phyloP scores from a whole-genome alignment of 1,284 basidiomycete genomes.

The Ceratobasidium sp. region DNA sequence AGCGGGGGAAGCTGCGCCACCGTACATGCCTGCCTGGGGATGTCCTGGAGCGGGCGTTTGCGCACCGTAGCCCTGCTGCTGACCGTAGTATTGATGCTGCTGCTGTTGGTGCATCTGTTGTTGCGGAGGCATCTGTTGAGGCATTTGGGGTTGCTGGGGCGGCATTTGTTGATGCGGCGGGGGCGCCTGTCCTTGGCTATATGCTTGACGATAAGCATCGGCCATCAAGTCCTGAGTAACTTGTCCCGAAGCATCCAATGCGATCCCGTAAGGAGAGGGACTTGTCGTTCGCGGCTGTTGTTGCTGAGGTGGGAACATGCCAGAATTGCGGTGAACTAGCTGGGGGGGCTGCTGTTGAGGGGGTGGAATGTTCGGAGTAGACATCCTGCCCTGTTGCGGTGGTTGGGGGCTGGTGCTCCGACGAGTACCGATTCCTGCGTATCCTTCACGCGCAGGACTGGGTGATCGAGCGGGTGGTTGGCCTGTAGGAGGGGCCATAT shows the following conservation, averaged over 20 bases:
- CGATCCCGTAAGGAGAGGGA: conserved; percentile 67
- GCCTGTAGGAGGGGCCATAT: conserved; percentile 45
- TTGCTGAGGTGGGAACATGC: conserved; percentile 14
- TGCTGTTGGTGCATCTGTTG: conserved; percentile 47
- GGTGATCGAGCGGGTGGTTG: conserved; percentile 46
- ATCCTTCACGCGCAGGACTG: conserved; percentile 63
- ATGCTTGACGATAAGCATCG: conserved; percentile 51
- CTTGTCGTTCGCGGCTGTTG: conserved; percentile 51
- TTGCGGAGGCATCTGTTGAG: conserved; percentile 48
- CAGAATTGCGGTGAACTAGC: conserved; percentile 3
- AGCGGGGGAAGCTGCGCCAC: conserved; percentile 38
- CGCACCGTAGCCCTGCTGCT: conserved; percentile 29
- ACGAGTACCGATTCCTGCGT: conserved; percentile 77
- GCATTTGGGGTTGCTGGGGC: conserved; percentile 46
- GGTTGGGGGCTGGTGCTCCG: conserved; percentile 64
- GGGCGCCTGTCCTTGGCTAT: conserved; percentile 41
- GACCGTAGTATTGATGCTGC: conserved; percentile 39
- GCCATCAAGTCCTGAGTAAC: conserved; percentile 84
- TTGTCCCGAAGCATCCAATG: conserved; percentile 74
- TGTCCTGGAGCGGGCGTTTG: conserved; percentile 45
- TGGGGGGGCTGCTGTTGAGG: conserved; percentile 44
- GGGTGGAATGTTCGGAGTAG: conserved; percentile 38
- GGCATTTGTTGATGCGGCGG: conserved; percentile 44
- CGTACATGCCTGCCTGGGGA: conserved; percentile 40
- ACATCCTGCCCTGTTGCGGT: conserved; percentile 44